Evolutionary conservation across 139 green algal species (phyloP), one percentile per base, ranked within the genome.

Genomic region (Volvox reticuliferus): DNA sequence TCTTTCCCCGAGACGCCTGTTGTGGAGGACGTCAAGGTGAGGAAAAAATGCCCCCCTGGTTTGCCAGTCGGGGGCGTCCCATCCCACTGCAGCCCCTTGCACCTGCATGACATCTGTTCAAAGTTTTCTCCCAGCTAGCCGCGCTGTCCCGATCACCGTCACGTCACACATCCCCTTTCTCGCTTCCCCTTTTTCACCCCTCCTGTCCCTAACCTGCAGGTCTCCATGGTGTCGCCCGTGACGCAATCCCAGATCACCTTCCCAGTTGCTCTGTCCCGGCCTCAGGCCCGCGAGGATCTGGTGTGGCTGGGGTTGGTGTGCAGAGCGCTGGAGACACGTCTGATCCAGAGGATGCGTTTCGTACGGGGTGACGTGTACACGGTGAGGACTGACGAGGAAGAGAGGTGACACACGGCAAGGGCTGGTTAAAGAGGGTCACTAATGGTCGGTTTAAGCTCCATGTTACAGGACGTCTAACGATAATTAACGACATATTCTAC

Each of bases 281-380:
- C 80, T 22, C 69, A 14, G 2, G 91, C 88, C 19, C 85, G 91
- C 0, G 88, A 95, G 87, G 87, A 95, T 69, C 50, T 93, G 28
- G 88, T 94, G 87, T 95, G 93, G 94, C 75, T 95, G 55, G 36
- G 18, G 28, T 32, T 94, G 62, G 79, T 32, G 35, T 92, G 89
- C 73, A 35, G 86, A 78, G 90, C 98, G 37, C 92, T 99, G 93
- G 97, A 98, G 93, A 97, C 94, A 17, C 92, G 94, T 5, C 94
- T 99, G 55, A 79, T 95, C 88, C 93, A 95, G 92, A 78, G 95
- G 61, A 91, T 99, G 90, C 92, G 97, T 20, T 99, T 99, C 93
- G 91, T 97, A 89, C 93, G 93, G 63, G 97, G 97, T 22, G 94
- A 97, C 82, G 95, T 96, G 61, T 94, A 93, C 88, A 91, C 83